Evolutionary conservation across 2,329 filamentous ascomycete species (phyloP).

Genomic region (Didymellaceae sp.): DNA sequence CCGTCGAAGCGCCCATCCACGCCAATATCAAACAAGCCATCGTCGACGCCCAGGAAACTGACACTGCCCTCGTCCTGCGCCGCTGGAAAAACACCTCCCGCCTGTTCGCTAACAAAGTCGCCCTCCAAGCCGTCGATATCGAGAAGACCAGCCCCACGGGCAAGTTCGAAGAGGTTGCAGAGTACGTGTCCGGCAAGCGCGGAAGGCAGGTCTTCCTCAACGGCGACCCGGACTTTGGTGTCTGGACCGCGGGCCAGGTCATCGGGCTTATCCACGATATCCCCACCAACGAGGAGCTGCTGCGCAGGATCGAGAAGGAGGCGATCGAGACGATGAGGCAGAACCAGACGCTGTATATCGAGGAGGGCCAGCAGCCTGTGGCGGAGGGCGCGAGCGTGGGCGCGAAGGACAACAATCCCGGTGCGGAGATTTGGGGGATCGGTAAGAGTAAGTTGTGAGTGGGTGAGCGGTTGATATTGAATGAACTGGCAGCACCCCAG

Average conservation of each 20-base stretch:
- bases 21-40: conserved; percentile 93
- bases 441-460: conserved; percentile 52
- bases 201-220: conserved; percentile 91
- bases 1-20: conserved; percentile 90
- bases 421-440: conserved; percentile 51
- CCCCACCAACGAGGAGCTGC: conserved; percentile 55
- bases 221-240: conserved; percentile 89
- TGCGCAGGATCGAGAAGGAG: conserved; percentile 55
- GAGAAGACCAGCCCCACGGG: conserved; percentile 83
- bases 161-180: conserved; percentile 87
- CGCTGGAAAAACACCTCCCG: conserved; percentile 93
- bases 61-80: conserved; percentile 86
- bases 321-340: conserved; percentile 52
- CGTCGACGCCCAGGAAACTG: conserved; percentile 84
- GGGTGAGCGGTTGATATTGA: no score
- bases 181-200: conserved; percentile 86
- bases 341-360: conserved; percentile 46
- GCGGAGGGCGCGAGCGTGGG: conserved; percentile 33
- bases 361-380: conserved; percentile 31
- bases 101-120: conserved; percentile 89
- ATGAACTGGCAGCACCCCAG: no score
- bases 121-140: conserved; percentile 78
- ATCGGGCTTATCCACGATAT: conserved; percentile 67
- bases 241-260: conserved; percentile 97
- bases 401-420: conserved; percentile 48